Percentiles rank a stretch among this genome's conserved stretches.
These are phyloP conservation scores for Penicillium macrosclerotiorum DNA, from an alignment of 495 filamentous ascomycete species.

Conservation along the genomic window DNA sequence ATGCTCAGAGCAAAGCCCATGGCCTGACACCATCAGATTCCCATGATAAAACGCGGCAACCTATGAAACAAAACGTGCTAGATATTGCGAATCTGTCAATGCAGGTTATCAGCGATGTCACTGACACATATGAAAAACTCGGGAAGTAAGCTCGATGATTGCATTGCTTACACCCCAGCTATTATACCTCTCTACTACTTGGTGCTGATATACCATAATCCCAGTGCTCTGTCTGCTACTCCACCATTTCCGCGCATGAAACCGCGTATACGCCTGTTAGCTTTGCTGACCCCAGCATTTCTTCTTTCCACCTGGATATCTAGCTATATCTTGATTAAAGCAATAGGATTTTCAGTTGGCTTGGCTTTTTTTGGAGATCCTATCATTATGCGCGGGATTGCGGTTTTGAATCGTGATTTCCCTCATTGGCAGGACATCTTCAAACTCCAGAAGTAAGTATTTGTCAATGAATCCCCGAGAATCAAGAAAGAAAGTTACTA, in stretches of 20 bases:
- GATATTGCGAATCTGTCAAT: conserved; percentile 69
- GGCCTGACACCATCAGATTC: conserved; percentile 41
- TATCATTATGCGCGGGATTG: conserved; percentile 57
- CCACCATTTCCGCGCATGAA: conserved; percentile 66
- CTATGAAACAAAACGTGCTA: conserved; percentile 76
- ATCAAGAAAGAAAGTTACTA: conserved; percentile 2
- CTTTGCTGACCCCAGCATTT: conserved; percentile 56
- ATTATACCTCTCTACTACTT: no score
- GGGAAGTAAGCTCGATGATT: conserved; percentile 75
- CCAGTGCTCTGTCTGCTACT: conserved; percentile 71
- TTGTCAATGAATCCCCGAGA: no score
- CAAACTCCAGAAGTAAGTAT: conserved; percentile 60
- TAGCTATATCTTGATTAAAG: conserved; percentile 70
- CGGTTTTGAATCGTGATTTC: conserved; percentile 61
- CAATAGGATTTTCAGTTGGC: conserved; percentile 58
- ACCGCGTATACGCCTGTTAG: conserved; percentile 62
- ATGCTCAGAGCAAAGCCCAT: conserved; percentile 58
- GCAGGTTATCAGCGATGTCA: conserved; percentile 68
- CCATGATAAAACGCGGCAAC: conserved; percentile 78
- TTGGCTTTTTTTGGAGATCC: conserved; percentile 82
- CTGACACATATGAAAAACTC: conserved; percentile 78
- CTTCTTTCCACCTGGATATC: conserved; percentile 58
- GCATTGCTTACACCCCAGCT: no score
- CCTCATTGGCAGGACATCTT: conserved; percentile 78
- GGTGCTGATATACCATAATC: no score